Conservation (phyloP, 2,329 filamentous ascomycete genomes). For the Pyrenophora tritici-repentis region DNA sequence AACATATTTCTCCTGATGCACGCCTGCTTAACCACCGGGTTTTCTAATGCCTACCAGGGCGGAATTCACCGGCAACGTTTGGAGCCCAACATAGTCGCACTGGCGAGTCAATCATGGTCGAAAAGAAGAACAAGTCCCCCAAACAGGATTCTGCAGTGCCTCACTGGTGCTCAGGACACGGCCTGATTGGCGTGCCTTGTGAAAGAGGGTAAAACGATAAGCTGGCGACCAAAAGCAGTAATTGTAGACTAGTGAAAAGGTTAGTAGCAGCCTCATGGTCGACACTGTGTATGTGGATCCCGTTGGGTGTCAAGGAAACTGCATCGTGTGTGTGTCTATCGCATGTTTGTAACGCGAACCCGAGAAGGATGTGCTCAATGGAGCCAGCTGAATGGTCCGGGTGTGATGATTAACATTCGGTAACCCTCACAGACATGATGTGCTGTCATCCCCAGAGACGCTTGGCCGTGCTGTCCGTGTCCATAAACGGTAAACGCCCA, state of each 20-base stretch:
- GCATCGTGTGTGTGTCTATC: neutral
- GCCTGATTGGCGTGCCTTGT: slow-evolving; percentile 5
- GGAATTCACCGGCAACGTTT: neutral
- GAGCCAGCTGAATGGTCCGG: neutral
- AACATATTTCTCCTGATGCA: neutral
- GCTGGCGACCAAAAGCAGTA: slow-evolving; percentile 6
- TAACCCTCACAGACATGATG: slow-evolving; percentile 4
- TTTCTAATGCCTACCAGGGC: neutral
- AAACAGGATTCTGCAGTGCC: slow-evolving; percentile 9
- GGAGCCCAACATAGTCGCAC: neutral
- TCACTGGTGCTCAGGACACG: neutral
- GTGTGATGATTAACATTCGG: slow-evolving; percentile 1
- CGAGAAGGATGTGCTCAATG: neutral
- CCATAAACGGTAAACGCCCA: slow-evolving; percentile 8
- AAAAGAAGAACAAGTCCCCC: slow-evolving; percentile 4
- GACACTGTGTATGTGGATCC: slow-evolving; percentile 2
- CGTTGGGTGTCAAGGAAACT: slow-evolving; percentile 4
- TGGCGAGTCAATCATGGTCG: slow-evolving; percentile 10
- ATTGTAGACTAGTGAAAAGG: slow-evolving; percentile 5
- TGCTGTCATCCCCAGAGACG: slow-evolving; percentile 10
- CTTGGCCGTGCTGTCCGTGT: slow-evolving; percentile 5
- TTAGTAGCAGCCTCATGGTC: slow-evolving; percentile 2
- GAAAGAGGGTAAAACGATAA: slow-evolving; percentile 7
- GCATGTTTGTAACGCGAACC: slow-evolving; percentile 2
- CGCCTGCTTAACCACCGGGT: neutral